A percentile compares a stretch with the other conserved stretches of the same genome.
phyloP scores from a whole-genome alignment of 495 filamentous ascomycete species.

The Aspergillus indologenus region DNA sequence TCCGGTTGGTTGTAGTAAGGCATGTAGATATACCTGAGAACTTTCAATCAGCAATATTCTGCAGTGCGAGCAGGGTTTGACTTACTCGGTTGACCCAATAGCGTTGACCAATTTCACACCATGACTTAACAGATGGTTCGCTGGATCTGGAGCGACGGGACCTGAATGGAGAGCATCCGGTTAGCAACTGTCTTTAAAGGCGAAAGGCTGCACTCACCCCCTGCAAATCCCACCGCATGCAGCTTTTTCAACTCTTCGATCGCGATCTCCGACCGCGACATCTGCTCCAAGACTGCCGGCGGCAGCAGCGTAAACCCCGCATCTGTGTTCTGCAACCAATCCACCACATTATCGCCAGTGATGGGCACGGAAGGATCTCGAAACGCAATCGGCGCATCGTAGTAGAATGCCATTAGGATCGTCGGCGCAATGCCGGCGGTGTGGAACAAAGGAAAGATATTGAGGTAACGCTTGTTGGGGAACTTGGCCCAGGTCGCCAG shows the following conservation, averaged over 20 bases:
- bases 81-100: slow-evolving; percentile 11
- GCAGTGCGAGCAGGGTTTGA: background rate
- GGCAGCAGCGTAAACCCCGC: slow-evolving; percentile 15
- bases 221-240: slow-evolving; percentile 20
- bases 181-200: no score
- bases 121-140: slow-evolving; percentile 4
- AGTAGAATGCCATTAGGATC: slow-evolving; percentile 5
- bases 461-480: slow-evolving; percentile 17
- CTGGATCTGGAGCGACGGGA: slow-evolving; percentile 6
- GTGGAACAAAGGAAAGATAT: slow-evolving; percentile 17
- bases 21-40: slow-evolving; percentile 10
- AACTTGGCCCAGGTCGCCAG: slow-evolving; percentile 15
- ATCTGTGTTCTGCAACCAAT: slow-evolving; percentile 18
- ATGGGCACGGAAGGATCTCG: slow-evolving; percentile 17
- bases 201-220: no score
- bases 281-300: slow-evolving; percentile 20
- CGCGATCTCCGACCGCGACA: slow-evolving; percentile 14
- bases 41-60: background rate
- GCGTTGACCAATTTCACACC: slow-evolving; percentile 13
- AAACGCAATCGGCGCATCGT: slow-evolving; percentile 10
- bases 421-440: slow-evolving; percentile 16
- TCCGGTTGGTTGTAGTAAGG: slow-evolving; percentile 19
- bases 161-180: background rate
- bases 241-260: slow-evolving; percentile 19
- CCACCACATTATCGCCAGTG: slow-evolving; percentile 18